Evolutionary conservation across 768 basidiomycete species (phyloP), one percentile per base, ranked within the genome.

Genomic region (Boletus subparvulus): DNA sequence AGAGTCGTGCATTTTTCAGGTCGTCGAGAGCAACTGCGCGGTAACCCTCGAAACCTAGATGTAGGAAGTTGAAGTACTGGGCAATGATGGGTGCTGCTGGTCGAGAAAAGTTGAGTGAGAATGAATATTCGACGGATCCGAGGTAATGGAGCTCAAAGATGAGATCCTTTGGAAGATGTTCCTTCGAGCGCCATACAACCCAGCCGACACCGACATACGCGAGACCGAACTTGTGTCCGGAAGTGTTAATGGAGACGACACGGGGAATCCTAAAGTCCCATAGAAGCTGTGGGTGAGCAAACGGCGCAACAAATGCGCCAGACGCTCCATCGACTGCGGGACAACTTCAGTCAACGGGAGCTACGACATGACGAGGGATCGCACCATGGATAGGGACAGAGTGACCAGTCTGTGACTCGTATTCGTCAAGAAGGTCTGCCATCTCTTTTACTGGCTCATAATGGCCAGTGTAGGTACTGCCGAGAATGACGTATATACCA

Each of bases 391-490:
- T 77, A 21, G 81, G 77, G 33, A 80, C 74, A 47, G 68, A 70
- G 58, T 55, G 68, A n/a, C 79, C 80, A 0, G 77, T 80, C 58
- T 71, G 63, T 19, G 47, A 67, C 68, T 86, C 79, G 64, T 83
- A 86, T 55, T 73, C 78, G 74, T 80, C 78, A 70, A 93, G 76
- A 11, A 90, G 78, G 41, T 86, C 84, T 1, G 88, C 77, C 85
- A 97, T 90, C 68, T 87, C 90, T 68, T 90, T 82, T 33, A 97
- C 94, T 13, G 88, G 85, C 64, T 96, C 94, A 64, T 79, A 84
- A 61, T 77, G 77, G n/a, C 79, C 82, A 7, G 82, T 83, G 61
- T 78, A 80, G 26, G 78, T 81, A 78, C 87, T 77, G 33, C 77
- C 80, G 26, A 83, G 74, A 55, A 82, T 82, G 54, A 83, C 83